phyloP scores from a whole-genome alignment of 78 protist genomes.

The Chrysochromulina tobinii region DNA sequence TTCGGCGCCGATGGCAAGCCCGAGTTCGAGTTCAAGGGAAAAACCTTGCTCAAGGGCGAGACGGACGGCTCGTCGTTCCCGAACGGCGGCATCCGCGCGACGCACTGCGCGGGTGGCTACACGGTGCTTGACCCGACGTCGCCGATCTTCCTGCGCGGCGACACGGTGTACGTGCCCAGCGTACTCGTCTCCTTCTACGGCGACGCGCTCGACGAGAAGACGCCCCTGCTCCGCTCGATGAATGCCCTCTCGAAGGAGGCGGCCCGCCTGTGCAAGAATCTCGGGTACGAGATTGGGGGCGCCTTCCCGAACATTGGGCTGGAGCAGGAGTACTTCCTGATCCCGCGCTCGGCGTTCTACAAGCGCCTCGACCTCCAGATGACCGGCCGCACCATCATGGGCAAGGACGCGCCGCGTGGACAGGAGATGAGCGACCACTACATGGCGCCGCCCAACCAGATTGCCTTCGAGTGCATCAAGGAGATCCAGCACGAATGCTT shows the following conservation, averaged over 20 bases:
- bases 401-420: slow-evolving; percentile 74
- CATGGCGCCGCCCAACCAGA: slow-evolving; percentile 70
- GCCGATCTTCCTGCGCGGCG: slow-evolving; percentile 74
- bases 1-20: slow-evolving; percentile 59
- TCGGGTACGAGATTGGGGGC: neutral
- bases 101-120: slow-evolving; percentile 87
- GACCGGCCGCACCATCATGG: slow-evolving; percentile 38
- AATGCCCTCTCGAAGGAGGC: slow-evolving; percentile 2
- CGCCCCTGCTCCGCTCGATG: slow-evolving; percentile 82
- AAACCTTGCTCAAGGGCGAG: slow-evolving; percentile 79
- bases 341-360: slow-evolving; percentile 72
- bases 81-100: slow-evolving; percentile 87
- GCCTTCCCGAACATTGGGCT: neutral
- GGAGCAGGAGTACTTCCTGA: slow-evolving; percentile 86
- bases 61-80: slow-evolving; percentile 93
- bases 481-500: slow-evolving; percentile 79
- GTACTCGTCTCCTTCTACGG: slow-evolving; percentile 75
- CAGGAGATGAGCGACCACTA: slow-evolving; percentile 92
- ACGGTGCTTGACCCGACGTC: slow-evolving; percentile 86
- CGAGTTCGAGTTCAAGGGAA: slow-evolving; percentile 65
- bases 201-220: slow-evolving; percentile 85
- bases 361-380: slow-evolving; percentile 80
- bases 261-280: slow-evolving; percentile 5
- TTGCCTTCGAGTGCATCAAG: slow-evolving; percentile 51
- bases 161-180: slow-evolving; percentile 72